Percentiles rank a stretch among this genome's conserved stretches.
Conservation (phyloP, 768 basidiomycete genomes). For the Panaeolus cyanescens region DNA sequence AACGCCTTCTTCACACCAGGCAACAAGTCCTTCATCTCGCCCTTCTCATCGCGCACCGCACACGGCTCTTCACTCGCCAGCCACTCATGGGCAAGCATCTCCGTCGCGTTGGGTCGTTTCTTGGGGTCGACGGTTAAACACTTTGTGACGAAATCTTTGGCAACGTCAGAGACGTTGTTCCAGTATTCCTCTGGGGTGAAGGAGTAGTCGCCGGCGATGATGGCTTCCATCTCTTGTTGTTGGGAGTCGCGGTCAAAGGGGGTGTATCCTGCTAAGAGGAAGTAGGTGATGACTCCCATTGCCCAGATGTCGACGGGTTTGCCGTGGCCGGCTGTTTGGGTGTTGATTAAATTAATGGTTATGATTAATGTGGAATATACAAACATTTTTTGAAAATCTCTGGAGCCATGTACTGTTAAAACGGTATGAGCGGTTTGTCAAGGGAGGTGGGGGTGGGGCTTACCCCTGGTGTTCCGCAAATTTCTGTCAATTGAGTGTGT, state of each 20-base stretch:
- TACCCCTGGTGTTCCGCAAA: slow-evolving; percentile 92
- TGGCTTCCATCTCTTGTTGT: slow-evolving; percentile 92
- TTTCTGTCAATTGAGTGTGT: slow-evolving; percentile 86
- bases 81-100: slow-evolving; percentile 81
- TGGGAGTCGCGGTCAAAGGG: slow-evolving; percentile 94
- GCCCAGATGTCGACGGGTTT: slow-evolving; percentile 98
- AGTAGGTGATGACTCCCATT: slow-evolving; percentile 98
- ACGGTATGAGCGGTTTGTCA: slow-evolving; percentile 4
- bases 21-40: slow-evolving; percentile 74
- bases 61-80: slow-evolving; percentile 69
- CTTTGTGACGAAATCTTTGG: slow-evolving; percentile 76
- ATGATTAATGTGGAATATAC: slow-evolving; percentile 21
- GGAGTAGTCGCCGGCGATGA: slow-evolving; percentile 89
- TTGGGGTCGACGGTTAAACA: slow-evolving; percentile 88
- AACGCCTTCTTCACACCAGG: slow-evolving; percentile 90
- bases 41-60: slow-evolving; percentile 66
- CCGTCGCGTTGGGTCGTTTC: slow-evolving; percentile 74
- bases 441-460: slow-evolving; percentile 22
- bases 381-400: slow-evolving; percentile 92
- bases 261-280: slow-evolving; percentile 90
- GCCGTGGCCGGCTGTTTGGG: slow-evolving; percentile 88
- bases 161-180: slow-evolving; percentile 80
- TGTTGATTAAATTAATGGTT: slow-evolving; percentile 4
- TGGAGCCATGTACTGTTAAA: slow-evolving; percentile 85
- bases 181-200: slow-evolving; percentile 84